Conservation (phyloP, 106 monocot species). For the Apostasia shenzhenica region DNA sequence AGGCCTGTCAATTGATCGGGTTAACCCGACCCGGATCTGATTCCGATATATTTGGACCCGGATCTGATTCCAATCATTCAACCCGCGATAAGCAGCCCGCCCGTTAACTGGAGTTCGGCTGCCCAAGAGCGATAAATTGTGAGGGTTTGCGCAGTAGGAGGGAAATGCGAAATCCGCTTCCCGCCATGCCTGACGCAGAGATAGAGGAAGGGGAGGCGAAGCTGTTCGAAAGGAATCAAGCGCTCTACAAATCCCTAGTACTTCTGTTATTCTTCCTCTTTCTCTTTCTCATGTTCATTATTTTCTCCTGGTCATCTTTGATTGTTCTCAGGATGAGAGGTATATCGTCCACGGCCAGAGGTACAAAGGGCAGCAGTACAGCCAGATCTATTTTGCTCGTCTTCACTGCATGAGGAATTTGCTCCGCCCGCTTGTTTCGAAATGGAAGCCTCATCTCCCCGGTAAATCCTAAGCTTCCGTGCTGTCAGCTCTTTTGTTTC, state of each 20-base stretch:
- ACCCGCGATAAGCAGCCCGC: too few relatives aligned
- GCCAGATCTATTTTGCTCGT: slow-evolving; percentile 83
- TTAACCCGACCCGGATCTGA: too few relatives aligned
- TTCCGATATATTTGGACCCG: too few relatives aligned
- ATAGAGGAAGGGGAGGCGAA: slow-evolving; percentile 28
- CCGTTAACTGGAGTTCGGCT: too few relatives aligned
- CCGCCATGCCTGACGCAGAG: slow-evolving; percentile 35
- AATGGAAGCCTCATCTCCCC: slow-evolving; percentile 64
- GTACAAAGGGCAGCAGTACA: slow-evolving; percentile 96
- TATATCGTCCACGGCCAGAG: slow-evolving; percentile 67
- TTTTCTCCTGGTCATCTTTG: neutral
- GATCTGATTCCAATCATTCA: too few relatives aligned
- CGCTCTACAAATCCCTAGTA: slow-evolving; percentile 60
- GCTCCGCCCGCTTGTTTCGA: slow-evolving; percentile 40
- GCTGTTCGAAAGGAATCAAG: slow-evolving; percentile 74
- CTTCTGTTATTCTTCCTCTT: neutral
- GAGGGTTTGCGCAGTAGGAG: neutral
- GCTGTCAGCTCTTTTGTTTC: neutral
- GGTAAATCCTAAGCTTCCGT: slow-evolving; percentile 21
- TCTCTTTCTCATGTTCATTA: neutral
- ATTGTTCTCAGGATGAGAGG: slow-evolving; percentile 55
- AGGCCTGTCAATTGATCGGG: too few relatives aligned
- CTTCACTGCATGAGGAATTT: slow-evolving; percentile 67
- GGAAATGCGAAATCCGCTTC: slow-evolving; percentile 17
- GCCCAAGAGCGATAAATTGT: too few relatives aligned